Conservation (phyloP, 2,329 filamentous ascomycete species). For the Sclerotinia subarctica region DNA sequence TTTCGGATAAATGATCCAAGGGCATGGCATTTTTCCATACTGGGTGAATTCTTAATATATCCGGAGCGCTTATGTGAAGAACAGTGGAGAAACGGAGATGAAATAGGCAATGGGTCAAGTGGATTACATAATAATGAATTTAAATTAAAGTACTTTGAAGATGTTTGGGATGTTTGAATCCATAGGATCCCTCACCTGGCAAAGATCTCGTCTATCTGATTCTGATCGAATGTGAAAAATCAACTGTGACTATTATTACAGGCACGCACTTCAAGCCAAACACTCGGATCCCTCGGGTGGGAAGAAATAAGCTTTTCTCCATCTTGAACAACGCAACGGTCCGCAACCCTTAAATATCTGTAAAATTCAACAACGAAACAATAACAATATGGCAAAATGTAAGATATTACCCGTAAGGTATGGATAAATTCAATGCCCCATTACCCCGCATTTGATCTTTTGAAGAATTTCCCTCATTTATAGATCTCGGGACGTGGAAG, state of each 20-base stretch:
- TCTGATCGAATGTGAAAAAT: background rate
- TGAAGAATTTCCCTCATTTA: background rate
- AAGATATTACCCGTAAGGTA: background rate
- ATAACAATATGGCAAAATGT: background rate
- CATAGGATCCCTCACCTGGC: background rate
- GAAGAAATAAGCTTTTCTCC: conserved; percentile 13
- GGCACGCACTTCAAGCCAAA: background rate
- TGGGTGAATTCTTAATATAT: conserved; percentile 10
- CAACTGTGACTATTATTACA: background rate
- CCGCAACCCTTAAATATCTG: conserved; percentile 5
- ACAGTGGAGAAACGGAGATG: conserved; percentile 10
- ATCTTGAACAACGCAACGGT: background rate
- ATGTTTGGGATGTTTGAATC: background rate
- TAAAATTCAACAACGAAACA: background rate
- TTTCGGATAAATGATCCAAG: conserved; percentile 18
- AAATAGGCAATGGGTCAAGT: background rate
- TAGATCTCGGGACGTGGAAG: background rate
- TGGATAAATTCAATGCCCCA: conserved; percentile 9
- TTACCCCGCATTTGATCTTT: conserved; percentile 18
- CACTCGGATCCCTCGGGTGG: background rate
- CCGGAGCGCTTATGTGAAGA: conserved; percentile 7
- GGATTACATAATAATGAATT: background rate
- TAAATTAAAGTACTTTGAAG: conserved; percentile 2
- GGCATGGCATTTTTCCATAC: conserved; percentile 3
- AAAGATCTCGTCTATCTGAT: conserved; percentile 13